These are phyloP conservation scores for Fusarium phyllophilum DNA, from an alignment of 2,329 filamentous ascomycete genomes.

Conservation along the genomic window DNA sequence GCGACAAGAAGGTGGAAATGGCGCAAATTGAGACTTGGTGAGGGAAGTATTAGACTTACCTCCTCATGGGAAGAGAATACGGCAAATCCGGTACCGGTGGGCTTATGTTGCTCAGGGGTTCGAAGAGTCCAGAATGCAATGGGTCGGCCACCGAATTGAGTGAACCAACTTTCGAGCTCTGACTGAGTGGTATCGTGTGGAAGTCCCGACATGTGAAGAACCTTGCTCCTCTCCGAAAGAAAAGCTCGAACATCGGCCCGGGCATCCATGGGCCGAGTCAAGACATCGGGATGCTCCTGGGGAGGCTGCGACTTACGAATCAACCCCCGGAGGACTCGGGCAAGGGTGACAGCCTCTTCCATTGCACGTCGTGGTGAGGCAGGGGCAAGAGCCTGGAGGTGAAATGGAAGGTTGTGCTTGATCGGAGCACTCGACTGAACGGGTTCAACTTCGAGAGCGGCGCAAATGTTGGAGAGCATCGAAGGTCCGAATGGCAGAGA, in stretches of 20 bases:
- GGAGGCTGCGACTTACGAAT: conserved; percentile 96
- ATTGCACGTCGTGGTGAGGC: conserved; percentile 95
- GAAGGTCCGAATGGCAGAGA: conserved; percentile 96
- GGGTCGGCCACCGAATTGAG: conserved; percentile 94
- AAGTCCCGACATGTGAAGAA: conserved; percentile 96
- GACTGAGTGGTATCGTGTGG: conserved; percentile 99
- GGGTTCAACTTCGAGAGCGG: conserved; percentile 95
- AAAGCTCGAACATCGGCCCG: conserved; percentile 96
- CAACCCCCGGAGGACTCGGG: conserved; percentile 89
- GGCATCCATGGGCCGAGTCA: conserved; percentile 96
- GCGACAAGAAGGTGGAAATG: background rate
- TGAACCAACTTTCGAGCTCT: conserved; percentile 99
- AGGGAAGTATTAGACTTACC: conserved; percentile 64
- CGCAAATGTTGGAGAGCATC: conserved; percentile 96
- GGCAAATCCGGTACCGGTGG: conserved; percentile 97
- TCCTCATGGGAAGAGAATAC: conserved; percentile 99
- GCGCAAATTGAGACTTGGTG: background rate
- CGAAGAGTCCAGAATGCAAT: conserved; percentile 99
- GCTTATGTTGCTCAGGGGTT: conserved; percentile 98
- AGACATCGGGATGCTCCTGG: conserved; percentile 92
- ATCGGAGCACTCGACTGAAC: conserved; percentile 97
- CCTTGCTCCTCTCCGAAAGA: conserved; percentile 95
- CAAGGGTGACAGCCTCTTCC: conserved; percentile 95
- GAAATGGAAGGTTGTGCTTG: conserved; percentile 98
- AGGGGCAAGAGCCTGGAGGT: conserved; percentile 93